Conservation (phyloP, 345 rosid genomes). For the Murraya koenigii region DNA sequence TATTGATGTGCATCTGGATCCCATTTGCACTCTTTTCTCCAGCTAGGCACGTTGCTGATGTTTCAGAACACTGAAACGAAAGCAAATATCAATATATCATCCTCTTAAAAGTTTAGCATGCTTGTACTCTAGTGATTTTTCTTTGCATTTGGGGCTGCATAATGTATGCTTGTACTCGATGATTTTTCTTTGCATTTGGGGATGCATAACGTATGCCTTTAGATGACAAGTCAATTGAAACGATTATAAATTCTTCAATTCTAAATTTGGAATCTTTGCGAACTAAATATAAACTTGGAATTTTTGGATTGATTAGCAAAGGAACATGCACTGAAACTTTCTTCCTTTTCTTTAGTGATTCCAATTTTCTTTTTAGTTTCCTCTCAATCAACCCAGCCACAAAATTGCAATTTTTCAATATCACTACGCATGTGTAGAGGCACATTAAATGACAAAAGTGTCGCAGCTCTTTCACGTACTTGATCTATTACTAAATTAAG, state of each 20-base stretch:
- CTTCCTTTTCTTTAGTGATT: neutral
- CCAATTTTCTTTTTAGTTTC: neutral
- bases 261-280: neutral
- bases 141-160: neutral
- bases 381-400: neutral
- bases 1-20: neutral
- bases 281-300: neutral
- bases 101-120: slow-evolving; percentile 2
- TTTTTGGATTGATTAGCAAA: neutral
- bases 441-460: neutral
- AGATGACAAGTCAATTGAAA: no score
- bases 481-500: no score
- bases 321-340: neutral
- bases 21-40: neutral
- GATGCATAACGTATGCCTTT: no score
- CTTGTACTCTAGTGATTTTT: neutral
- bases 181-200: neutral
- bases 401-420: neutral
- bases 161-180: neutral
- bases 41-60: neutral
- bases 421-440: neutral
- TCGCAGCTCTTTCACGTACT: neutral
- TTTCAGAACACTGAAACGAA: slow-evolving; percentile 1
- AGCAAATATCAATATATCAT: slow-evolving; percentile 9
- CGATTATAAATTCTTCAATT: no score